Percentiles rank a stretch among this genome's conserved stretches.
These are phyloP conservation scores for Neopestalotiopsis sp. DNA, from an alignment of 2,329 filamentous ascomycete genomes.

Conservation along the genomic window DNA sequence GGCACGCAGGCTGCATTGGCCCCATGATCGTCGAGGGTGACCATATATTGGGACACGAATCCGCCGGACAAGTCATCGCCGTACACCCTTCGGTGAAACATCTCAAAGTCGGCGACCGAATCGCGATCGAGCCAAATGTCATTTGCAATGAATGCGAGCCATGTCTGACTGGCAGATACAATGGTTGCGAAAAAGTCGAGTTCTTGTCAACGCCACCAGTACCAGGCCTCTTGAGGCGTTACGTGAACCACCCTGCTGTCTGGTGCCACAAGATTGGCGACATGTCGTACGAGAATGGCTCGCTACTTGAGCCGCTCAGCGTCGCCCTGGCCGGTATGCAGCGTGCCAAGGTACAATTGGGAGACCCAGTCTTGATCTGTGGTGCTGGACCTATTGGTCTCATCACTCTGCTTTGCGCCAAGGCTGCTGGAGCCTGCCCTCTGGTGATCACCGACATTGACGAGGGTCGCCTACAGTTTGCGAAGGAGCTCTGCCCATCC, in stretches of 20 bases:
- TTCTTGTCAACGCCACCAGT: constrained; percentile 94
- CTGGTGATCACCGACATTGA: constrained; percentile 96
- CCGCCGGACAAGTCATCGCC: constrained; percentile 81
- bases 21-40: constrained; percentile 91
- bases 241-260: constrained; percentile 90
- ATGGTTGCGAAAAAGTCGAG: constrained; percentile 84
- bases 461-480: constrained; percentile 81
- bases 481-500: constrained; percentile 79
- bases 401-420: constrained; percentile 82
- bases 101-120: constrained; percentile 85
- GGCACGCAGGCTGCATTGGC: constrained; percentile 93
- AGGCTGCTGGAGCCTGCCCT: constrained; percentile 86
- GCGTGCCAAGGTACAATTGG: constrained; percentile 78
- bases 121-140: constrained; percentile 92
- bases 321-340: constrained; percentile 90
- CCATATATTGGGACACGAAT: constrained; percentile 95
- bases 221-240: constrained; percentile 83
- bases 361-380: constrained; percentile 87
- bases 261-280: constrained; percentile 97
- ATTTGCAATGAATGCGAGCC: constrained; percentile 91
- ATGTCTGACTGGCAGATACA: constrained; percentile 91
- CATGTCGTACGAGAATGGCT: constrained; percentile 91
- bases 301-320: constrained; percentile 86
- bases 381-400: constrained; percentile 94
- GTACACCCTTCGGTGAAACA: constrained; percentile 79